Evolutionary conservation across 208 protist species (phyloP).

Genomic region (Leishmania aethiopica): DNA sequence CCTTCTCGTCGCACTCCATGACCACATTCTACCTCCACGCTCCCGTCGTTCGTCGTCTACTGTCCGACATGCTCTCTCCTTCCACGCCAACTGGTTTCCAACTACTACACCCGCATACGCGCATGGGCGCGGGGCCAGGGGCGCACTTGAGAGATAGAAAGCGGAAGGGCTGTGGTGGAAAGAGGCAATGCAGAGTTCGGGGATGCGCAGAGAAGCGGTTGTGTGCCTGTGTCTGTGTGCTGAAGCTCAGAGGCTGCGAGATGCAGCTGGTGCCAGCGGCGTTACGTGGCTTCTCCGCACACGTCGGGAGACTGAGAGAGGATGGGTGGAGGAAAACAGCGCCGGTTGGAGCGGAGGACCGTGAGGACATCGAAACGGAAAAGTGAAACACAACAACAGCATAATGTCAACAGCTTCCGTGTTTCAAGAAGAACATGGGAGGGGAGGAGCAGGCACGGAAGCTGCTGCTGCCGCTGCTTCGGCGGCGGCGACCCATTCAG

Average conservation of each 20-base stretch:
- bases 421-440: neutral
- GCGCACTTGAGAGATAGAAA: neutral
- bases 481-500: neutral
- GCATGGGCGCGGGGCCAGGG: neutral
- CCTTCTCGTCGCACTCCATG: neutral
- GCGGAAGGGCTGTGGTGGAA: neutral
- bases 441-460: neutral
- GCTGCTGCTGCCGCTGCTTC: neutral
- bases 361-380: neutral
- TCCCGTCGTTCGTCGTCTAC: neutral
- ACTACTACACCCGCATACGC: neutral
- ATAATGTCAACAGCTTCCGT: neutral
- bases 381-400: neutral
- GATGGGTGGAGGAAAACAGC: neutral
- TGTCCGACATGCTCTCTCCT: neutral
- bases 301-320: neutral
- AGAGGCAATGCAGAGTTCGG: neutral
- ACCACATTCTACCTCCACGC: neutral
- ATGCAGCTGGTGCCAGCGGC: neutral
- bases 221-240: neutral
- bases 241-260: neutral
- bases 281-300: neutral
- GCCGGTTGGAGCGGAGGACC: neutral
- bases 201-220: neutral
- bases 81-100: neutral